These are phyloP conservation scores for Papiliotrema terrestris DNA, from an alignment of 1,284 basidiomycete genomes.

Conservation along the genomic window DNA sequence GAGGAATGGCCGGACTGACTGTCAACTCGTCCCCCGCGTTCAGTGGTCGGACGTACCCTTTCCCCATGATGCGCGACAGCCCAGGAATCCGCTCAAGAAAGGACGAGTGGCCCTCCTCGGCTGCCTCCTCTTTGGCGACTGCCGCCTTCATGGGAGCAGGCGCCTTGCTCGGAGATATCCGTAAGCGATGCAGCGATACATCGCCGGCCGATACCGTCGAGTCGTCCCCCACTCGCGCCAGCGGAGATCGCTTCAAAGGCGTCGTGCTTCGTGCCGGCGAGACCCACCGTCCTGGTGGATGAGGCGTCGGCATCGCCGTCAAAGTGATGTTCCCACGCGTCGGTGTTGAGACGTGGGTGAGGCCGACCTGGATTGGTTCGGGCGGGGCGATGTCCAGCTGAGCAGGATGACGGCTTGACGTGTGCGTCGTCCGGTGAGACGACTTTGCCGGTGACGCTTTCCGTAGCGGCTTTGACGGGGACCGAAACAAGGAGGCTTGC, in stretches of 20 bases:
- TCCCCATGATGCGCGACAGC: conserved; percentile 1
- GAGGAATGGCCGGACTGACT: conserved; percentile 3
- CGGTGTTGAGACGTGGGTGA: background rate
- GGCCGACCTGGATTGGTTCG: background rate
- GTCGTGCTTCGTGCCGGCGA: conserved; percentile 9
- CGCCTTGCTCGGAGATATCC: conserved; percentile 14
- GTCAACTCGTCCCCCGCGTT: background rate
- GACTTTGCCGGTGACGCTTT: conserved; percentile 1
- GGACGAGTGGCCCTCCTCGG: background rate
- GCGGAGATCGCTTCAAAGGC: conserved; percentile 3
- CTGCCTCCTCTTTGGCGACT: background rate
- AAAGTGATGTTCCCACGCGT: background rate
- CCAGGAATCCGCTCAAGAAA: conserved; percentile 3
- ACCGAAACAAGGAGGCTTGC: conserved; percentile 27
- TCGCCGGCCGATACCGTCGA: conserved; percentile 8
- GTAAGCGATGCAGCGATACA: conserved; percentile 25
- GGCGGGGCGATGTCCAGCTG: background rate
- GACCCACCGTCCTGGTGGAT: conserved; percentile 30
- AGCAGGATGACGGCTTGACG: background rate
- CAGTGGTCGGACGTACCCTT: background rate
- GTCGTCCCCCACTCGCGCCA: background rate
- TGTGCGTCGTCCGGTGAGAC: background rate
- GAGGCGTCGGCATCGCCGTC: conserved; percentile 15
- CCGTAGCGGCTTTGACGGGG: conserved; percentile 8
- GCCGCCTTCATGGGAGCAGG: background rate